These are phyloP conservation scores for Cyamopsis tetragonoloba DNA, from an alignment of 306 rosid species.

Conservation along the genomic window DNA sequence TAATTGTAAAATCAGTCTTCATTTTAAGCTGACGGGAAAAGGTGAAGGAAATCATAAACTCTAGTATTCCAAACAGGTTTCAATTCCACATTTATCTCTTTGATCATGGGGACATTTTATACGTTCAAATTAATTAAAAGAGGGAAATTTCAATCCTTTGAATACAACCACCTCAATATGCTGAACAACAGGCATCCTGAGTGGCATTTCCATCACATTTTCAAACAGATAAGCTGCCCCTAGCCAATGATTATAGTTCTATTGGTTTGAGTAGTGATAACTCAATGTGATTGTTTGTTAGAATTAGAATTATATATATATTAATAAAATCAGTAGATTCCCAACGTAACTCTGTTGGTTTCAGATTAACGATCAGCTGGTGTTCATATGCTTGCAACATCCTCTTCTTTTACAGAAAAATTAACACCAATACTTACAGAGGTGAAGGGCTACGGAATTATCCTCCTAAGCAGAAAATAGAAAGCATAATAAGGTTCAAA, in stretches of 20 bases:
- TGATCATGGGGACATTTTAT: not conserved
- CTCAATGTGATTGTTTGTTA: not conserved
- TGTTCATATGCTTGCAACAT: not conserved
- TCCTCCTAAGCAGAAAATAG: slow-evolving; percentile 1
- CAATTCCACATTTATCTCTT: not conserved
- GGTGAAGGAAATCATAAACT: not conserved
- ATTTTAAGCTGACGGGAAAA: not conserved
- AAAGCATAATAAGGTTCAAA: not conserved
- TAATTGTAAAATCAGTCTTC: not conserved
- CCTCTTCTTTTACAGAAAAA: not conserved
- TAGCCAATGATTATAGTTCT: not conserved
- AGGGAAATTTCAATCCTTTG: not conserved
- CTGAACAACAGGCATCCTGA: not conserved
- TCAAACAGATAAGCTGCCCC: not conserved
- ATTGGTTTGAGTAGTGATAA: not conserved
- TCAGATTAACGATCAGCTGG: slow-evolving; percentile 15
- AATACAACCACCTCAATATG: not conserved
- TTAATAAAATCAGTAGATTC: not conserved
- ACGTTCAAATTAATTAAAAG: not conserved
- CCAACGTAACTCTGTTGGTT: not conserved
- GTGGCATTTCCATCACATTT: not conserved
- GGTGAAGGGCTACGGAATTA: not conserved
- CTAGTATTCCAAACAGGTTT: not conserved
- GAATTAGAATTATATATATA: slow-evolving; percentile 1
- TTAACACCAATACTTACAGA: not conserved